Conservation (phyloP, 1,284 basidiomycete species). For the Wallemia ichthyophaga region DNA sequence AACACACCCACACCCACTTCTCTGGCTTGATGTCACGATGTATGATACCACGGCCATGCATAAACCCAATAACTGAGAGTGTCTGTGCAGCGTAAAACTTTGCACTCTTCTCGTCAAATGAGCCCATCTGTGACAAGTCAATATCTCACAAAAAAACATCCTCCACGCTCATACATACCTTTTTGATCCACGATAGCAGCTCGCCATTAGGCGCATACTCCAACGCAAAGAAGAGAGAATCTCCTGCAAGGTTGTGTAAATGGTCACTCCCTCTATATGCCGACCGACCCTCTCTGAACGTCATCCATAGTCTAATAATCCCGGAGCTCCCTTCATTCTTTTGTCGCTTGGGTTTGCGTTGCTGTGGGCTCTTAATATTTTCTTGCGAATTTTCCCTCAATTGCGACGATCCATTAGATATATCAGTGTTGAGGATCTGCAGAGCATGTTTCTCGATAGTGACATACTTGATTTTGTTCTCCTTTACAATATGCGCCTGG, state of each 20-base stretch:
- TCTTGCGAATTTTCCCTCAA: background rate
- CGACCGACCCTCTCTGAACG: slow-evolving; percentile 38
- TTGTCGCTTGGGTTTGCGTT: background rate
- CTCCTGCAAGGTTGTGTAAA: slow-evolving; percentile 1
- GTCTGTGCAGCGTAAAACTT: slow-evolving; percentile 65
- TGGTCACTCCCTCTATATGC: background rate
- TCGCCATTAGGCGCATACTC: slow-evolving; percentile 75
- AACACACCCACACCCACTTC: slow-evolving; percentile 21
- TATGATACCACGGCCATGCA: slow-evolving; percentile 60
- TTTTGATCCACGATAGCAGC: slow-evolving; percentile 42
- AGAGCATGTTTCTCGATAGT: slow-evolving; percentile 22
- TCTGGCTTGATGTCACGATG: slow-evolving; percentile 83
- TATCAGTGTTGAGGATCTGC: slow-evolving; percentile 13
- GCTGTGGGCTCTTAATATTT: background rate
- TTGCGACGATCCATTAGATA: background rate
- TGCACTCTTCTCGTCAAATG: slow-evolving; percentile 39
- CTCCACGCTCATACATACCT: no score
- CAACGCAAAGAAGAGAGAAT: slow-evolving; percentile 46
- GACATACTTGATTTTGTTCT: slow-evolving; percentile 17
- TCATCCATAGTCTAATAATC: slow-evolving; percentile 44
- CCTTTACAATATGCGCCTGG: background rate
- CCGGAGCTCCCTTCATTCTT: slow-evolving; percentile 17
- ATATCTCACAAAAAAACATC: no score
- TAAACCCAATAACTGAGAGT: slow-evolving; percentile 57
- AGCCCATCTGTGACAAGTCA: slow-evolving; percentile 51